Conservation (phyloP, 441 rosid species). For the Erysimum cheiri region DNA sequence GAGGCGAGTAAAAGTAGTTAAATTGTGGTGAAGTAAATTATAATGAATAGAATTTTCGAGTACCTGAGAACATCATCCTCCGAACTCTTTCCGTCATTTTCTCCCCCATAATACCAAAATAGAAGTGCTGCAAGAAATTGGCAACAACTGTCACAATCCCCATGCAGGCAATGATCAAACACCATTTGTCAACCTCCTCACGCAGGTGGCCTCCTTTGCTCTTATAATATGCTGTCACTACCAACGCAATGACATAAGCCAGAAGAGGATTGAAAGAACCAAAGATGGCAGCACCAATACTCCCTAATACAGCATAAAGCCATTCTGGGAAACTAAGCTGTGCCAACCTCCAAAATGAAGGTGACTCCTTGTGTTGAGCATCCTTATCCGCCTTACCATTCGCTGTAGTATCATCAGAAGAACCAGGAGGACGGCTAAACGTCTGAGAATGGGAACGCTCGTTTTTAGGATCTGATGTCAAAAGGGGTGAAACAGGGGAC, state of each 20-base stretch:
- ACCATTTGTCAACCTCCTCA: conserved; percentile 92
- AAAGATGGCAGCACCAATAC: conserved; percentile 96
- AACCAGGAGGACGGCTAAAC: conserved; percentile 86
- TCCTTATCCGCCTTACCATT: conserved; percentile 60
- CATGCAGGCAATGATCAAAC: conserved; percentile 96
- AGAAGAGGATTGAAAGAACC: conserved; percentile 99
- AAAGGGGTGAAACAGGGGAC: conserved; percentile 96
- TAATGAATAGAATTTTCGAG: background rate
- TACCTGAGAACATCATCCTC: conserved; percentile 99
- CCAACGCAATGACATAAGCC: conserved; percentile 90
- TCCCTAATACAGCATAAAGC: conserved; percentile 97
- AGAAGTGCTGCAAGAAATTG: conserved; percentile 95
- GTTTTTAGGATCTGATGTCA: conserved; percentile 95
- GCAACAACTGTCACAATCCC: conserved; percentile 96
- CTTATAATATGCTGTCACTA: conserved; percentile 78
- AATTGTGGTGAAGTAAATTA: conserved; percentile 3
- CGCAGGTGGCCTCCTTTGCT: conserved; percentile 50
- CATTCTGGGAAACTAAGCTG: conserved; percentile 95
- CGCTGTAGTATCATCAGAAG: conserved; percentile 62
- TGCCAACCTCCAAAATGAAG: conserved; percentile 92
- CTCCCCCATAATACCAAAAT: conserved; percentile 99
- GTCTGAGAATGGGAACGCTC: conserved; percentile 99
- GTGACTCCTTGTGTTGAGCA: conserved; percentile 58
- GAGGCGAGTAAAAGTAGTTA: conserved; percentile 31
- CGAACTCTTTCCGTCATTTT: conserved; percentile 98